These are phyloP conservation scores for Abrus pulchellus DNA, from an alignment of 306 rosid genomes.

Conservation along the genomic window DNA sequence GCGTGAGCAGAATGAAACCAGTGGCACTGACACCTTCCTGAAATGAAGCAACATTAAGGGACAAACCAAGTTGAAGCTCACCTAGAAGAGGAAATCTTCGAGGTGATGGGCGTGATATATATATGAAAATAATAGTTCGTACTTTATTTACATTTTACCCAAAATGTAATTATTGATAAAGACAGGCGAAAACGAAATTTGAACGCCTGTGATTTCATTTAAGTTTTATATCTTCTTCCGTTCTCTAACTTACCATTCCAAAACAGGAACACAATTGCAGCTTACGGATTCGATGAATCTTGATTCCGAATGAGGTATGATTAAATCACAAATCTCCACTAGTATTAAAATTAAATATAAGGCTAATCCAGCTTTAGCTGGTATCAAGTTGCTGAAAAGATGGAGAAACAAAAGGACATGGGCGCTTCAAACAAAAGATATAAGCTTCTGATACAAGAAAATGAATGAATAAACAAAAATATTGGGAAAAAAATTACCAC, in stretches of 20 bases:
- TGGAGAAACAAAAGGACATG: slow-evolving; percentile 40
- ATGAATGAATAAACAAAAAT: slow-evolving; percentile 56
- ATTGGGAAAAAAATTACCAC: slow-evolving; percentile 39
- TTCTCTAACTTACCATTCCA: neutral
- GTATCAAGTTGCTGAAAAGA: slow-evolving; percentile 25
- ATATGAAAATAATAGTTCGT: no score
- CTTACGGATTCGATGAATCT: neutral
- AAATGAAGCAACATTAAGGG: no score
- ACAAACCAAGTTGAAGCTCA: no score
- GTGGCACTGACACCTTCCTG: no score
- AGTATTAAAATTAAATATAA: neutral
- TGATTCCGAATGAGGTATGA: neutral
- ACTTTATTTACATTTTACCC: no score
- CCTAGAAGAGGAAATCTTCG: no score
- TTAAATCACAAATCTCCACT: slow-evolving; percentile 21
- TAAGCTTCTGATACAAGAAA: slow-evolving; percentile 48
- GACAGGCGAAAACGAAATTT: no score
- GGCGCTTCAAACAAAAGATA: slow-evolving; percentile 35
- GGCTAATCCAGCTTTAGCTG: slow-evolving; percentile 19
- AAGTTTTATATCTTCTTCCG: no score
- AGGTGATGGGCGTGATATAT: no score
- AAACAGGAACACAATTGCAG: slow-evolving; percentile 6
- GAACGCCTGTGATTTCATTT: no score
- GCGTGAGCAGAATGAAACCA: no score
- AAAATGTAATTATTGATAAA: no score